Base-by-base conservation (phyloP, 2,329 filamentous ascomycete genomes). In the Metarhizium robertsii region DNA sequence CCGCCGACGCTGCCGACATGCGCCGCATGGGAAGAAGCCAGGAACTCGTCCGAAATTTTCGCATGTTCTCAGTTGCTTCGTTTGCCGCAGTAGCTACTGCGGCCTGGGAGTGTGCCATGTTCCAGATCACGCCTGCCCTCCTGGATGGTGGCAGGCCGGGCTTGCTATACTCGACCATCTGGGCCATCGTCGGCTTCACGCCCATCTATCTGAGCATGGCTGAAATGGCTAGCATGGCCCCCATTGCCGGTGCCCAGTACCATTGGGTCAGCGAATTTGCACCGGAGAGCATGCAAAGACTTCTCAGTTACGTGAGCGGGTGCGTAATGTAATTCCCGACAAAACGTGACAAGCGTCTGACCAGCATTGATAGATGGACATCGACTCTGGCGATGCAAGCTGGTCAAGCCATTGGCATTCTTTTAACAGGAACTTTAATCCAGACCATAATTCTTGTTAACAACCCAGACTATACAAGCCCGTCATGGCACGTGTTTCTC, bases 191-290 rank as follows among this genome's bases (percentile, higher is more conserved):
- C 16, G 55, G 49, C 14, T 57, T 57, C n/a, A 49, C 32, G 10
- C 55, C 55, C 4, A 49, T 55, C 1, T 53, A 57, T 34, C 53
- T 57, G 13, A 57, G 55, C 7, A 60, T 60, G 59, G 60, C 59
- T 4, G 60, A 61, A 43, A 58, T 61, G 11, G 55, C 60, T 2
- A 55, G 59, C 13, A 61, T 61, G 2, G 59, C 58, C 2, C 60
- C 60, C 13, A 61, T 61, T n/a, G 60, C 60, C 7, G 60, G 60
- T 8, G 60, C 60, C 2, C 60, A 61, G 20, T 60, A 61, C 18
- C 60, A 61, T 42, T 60, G 60, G 60, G 55, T 57, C 52, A 55
- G 55, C 45, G 55, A 57, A 14, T 57, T 57, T 50, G 55, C 52
- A 40, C 55, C 55, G 6, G 53, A 57, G 18, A 54, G 29, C 47